Base-by-base conservation (phyloP, 148 eudicot species). In the Arbutus unedo region DNA sequence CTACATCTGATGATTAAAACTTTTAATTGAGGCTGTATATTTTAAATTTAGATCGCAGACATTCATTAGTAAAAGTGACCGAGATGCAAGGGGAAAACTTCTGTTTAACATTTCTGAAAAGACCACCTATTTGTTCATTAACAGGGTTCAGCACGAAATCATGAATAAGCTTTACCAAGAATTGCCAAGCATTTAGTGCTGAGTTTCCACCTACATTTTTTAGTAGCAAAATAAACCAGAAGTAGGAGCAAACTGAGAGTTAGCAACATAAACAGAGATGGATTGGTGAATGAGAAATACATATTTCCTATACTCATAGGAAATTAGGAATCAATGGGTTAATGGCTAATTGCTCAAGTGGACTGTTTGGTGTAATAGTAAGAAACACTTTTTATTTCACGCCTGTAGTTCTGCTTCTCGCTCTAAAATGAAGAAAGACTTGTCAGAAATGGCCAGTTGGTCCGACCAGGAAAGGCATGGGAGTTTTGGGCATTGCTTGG, bases 201-300 rank as follows among this genome's bases (percentile, higher is more conserved):
- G 5, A 71, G 75, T 71, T 71, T 71, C 75, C 18, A 5, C 49
- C 75, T 71, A 14, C 49, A 9, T 6, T 38, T 71, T 74, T 74
- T 74, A 74, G 18, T 70, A 70, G 38, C 74, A 70, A 70, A 70
- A 70, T 41, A 11, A 70, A 70, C 74, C 15, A 70, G 19, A 31
- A 70, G 74, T 31, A 70, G 74, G 74, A 70, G 47, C 74, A 43
- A 70, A 70, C 47, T 70, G 18, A 70, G 74, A 38, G 74, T 8
- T 8, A 70, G 74, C 44, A 70, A 48, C 47, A 19, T 62, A 62
- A 62, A 62, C 68, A 62, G n/a, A 57, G 10, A 50, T 50, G 53
- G 10, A 50, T 6, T 50, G 9, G 53, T 50, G 53, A 50, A 50
- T 50, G 53, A 50, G 53, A 50, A 50, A 50, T 50, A 50, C 9